A percentile compares a stretch with the other conserved stretches of the same genome.
These are phyloP conservation scores for Alternaria sp. DNA, from an alignment of 2,329 filamentous ascomycete genomes.

Conservation along the genomic window DNA sequence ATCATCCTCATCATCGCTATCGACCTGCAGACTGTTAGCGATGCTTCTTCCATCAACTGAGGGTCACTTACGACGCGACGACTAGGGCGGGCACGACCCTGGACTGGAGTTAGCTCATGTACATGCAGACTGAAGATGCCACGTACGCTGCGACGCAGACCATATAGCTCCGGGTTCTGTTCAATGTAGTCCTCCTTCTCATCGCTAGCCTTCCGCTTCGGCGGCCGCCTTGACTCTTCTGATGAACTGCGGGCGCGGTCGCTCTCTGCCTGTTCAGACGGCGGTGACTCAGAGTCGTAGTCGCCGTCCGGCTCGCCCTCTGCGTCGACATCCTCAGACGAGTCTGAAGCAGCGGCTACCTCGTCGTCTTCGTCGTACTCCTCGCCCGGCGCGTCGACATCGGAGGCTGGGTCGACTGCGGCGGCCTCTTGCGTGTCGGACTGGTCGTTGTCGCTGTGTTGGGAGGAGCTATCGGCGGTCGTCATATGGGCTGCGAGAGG, in stretches of 20 bases:
- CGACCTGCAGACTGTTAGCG: slow-evolving; percentile 54
- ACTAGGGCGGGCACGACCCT: slow-evolving; percentile 66
- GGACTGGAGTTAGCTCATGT: slow-evolving; percentile 41
- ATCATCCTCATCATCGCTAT: slow-evolving; percentile 71
- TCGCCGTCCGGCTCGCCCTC: slow-evolving; percentile 66
- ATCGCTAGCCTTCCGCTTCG: slow-evolving; percentile 70
- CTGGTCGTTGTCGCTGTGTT: slow-evolving; percentile 75
- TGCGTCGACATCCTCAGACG: slow-evolving; percentile 58
- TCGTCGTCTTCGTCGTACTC: slow-evolving; percentile 52
- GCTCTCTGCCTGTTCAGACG: slow-evolving; percentile 49
- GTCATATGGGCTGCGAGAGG: slow-evolving; percentile 58
- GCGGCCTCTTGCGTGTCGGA: slow-evolving; percentile 71
- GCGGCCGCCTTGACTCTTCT: slow-evolving; percentile 67
- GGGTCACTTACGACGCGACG: slow-evolving; percentile 63
- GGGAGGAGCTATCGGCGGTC: slow-evolving; percentile 53
- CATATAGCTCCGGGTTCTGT: slow-evolving; percentile 93
- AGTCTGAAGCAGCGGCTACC: slow-evolving; percentile 53
- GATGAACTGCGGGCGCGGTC: slow-evolving; percentile 70
- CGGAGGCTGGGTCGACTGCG: slow-evolving; percentile 48
- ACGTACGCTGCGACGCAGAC: slow-evolving; percentile 87
- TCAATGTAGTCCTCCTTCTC: slow-evolving; percentile 86
- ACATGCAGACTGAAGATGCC: slow-evolving; percentile 10
- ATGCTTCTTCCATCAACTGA: slow-evolving; percentile 10
- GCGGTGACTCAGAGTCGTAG: slow-evolving; percentile 71
- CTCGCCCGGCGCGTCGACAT: slow-evolving; percentile 49